A percentile compares a stretch with the other conserved stretches of the same genome.
These are phyloP conservation scores for Striga hermonthica DNA, from an alignment of 305 asterid species.

Conservation along the genomic window DNA sequence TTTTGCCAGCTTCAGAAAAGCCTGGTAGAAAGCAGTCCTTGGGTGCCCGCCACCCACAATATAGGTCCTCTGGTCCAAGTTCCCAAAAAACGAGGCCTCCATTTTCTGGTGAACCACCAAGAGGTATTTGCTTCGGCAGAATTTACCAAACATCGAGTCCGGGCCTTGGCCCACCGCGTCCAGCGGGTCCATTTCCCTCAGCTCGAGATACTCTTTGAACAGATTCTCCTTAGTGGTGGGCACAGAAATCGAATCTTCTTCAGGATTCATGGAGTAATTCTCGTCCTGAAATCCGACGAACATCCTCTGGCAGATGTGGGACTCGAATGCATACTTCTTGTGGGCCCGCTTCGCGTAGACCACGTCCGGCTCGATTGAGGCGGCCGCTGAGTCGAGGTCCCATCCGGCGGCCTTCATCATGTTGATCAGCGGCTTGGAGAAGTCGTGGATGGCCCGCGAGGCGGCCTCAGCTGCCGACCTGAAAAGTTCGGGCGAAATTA, in stretches of 20 bases:
- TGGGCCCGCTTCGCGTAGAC: constrained; percentile 87
- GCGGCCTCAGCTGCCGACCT: constrained; percentile 75
- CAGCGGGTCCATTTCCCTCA: constrained; percentile 82
- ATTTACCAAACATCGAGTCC: constrained; percentile 69
- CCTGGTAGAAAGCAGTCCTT: constrained; percentile 92
- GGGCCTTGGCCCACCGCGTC: constrained; percentile 78
- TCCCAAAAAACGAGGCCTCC: constrained; percentile 94
- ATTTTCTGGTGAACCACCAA: constrained; percentile 77
- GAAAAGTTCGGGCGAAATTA: constrained; percentile 58
- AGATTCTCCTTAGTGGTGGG: constrained; percentile 44
- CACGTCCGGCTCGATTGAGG: constrained; percentile 74
- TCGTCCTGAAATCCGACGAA: constrained; percentile 87
- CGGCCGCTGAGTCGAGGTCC: constrained; percentile 98
- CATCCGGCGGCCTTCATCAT: constrained; percentile 99
- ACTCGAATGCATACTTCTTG: constrained; percentile 94
- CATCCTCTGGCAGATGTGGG: constrained; percentile 92
- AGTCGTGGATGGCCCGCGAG: constrained; percentile 82
- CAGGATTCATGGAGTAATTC: constrained; percentile 47
- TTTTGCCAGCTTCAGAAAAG: constrained; percentile 85
- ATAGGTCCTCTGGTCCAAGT: constrained; percentile 75
- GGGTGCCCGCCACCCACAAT: constrained; percentile 88
- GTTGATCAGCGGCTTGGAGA: constrained; percentile 92
- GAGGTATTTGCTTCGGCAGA: constrained; percentile 75
- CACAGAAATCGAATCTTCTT: constrained; percentile 26
- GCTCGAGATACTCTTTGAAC: constrained; percentile 63